Percentiles rank a stretch among this genome's conserved stretches.
These are phyloP conservation scores for Microstroma glucosiphilum DNA, from an alignment of 1,284 basidiomycete genomes.

Conservation along the genomic window DNA sequence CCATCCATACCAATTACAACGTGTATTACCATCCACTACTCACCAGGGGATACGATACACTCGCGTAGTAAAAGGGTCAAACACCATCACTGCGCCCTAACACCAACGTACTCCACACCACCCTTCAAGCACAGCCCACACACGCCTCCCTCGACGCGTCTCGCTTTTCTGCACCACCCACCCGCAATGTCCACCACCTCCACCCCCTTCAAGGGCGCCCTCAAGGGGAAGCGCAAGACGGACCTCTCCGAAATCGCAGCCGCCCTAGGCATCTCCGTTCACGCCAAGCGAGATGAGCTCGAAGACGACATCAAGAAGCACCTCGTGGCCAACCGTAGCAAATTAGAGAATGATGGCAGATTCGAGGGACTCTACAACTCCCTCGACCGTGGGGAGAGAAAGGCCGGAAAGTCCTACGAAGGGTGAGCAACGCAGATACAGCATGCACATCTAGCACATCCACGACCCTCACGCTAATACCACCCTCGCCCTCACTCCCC, in stretches of 20 bases:
- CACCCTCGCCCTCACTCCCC: no score
- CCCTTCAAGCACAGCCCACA: no score
- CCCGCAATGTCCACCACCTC: not conserved
- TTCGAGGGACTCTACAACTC: slow-evolving; percentile 3
- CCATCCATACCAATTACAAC: no score
- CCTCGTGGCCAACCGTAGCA: not conserved
- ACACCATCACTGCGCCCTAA: no score
- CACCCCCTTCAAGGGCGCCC: slow-evolving; percentile 5
- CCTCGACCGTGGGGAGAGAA: not conserved
- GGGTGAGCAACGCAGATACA: not conserved
- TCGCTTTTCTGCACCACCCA: no score
- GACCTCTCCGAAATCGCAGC: slow-evolving; percentile 2
- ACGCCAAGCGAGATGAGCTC: not conserved
- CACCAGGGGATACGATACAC: no score
- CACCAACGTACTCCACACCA: no score
- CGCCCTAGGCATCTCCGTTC: not conserved
- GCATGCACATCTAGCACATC: not conserved
- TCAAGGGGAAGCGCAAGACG: not conserved
- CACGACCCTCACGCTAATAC: no score
- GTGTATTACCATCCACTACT: no score
- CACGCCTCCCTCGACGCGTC: no score
- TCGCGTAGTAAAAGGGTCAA: no score
- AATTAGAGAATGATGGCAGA: not conserved
- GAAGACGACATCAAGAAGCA: not conserved
- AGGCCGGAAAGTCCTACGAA: not conserved